Evolutionary conservation across 441 rosid species (phyloP).

Genomic region (Arabidopsis lyrata): DNA sequence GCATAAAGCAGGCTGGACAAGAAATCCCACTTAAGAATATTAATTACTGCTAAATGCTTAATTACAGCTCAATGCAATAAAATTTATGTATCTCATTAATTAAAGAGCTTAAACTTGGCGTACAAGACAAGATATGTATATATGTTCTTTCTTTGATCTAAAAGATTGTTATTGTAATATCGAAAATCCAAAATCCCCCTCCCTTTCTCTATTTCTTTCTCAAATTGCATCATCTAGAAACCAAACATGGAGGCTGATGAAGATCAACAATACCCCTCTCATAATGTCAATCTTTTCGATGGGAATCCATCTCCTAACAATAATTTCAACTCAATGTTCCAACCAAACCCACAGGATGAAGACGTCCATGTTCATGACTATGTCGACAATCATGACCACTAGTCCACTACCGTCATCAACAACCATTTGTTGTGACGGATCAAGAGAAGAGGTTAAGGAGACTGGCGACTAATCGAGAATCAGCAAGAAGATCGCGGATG

Average conservation of each 20-base stretch:
- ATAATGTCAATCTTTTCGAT: constrained; percentile 1
- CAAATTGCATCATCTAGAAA: constrained; percentile 1
- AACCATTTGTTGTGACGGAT: constrained; percentile 24
- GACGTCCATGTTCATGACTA: constrained; percentile 36
- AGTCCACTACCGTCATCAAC: constrained; percentile 9
- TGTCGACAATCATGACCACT: constrained; percentile 20
- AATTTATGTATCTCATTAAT: background rate
- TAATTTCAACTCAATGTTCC: constrained; percentile 39
- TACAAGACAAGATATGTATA: constrained; percentile 3
- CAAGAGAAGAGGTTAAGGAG: constrained; percentile 61
- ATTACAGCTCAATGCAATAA: constrained; percentile 2
- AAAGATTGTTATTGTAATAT: background rate
- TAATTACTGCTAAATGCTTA: background rate
- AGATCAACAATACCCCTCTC: background rate
- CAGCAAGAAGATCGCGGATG: constrained; percentile 68
- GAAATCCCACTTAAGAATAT: constrained; percentile 12
- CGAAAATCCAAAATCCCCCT: background rate
- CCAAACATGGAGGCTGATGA: constrained; percentile 17
- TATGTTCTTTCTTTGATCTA: constrained; percentile 1
- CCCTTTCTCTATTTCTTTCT: background rate
- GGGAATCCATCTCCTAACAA: constrained; percentile 37
- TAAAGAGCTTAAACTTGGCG: constrained; percentile 8
- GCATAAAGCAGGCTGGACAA: constrained; percentile 6
- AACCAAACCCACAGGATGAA: constrained; percentile 34
- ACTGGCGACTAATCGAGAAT: constrained; percentile 69